phyloP scores from a whole-genome alignment of 2,329 filamentous ascomycete genomes.

The Lecanosticta acicola region DNA sequence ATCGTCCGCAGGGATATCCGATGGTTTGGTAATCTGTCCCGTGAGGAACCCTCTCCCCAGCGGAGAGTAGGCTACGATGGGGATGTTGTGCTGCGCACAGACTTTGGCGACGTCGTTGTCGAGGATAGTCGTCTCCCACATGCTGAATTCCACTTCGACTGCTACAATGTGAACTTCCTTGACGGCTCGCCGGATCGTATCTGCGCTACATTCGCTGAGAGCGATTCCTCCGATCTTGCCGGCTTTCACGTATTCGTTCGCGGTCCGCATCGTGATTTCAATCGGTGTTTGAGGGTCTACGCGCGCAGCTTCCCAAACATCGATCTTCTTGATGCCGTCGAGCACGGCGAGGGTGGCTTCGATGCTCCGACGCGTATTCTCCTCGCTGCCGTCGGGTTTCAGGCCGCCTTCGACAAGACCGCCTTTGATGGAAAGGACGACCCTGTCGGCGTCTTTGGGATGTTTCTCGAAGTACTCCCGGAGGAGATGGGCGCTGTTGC shows the following conservation, averaged over 20 bases:
- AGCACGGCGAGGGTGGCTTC: constrained; percentile 43
- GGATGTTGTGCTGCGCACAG: constrained; percentile 60
- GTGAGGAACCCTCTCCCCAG: constrained; percentile 58
- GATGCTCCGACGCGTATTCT: constrained; percentile 40
- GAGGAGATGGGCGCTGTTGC: constrained; percentile 46
- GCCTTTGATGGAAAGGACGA: constrained; percentile 50
- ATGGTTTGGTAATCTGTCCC: constrained; percentile 44
- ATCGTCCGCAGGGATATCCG: constrained; percentile 54
- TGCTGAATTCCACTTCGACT: constrained; percentile 57
- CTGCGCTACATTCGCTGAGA: constrained; percentile 42
- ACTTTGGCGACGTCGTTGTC: constrained; percentile 53
- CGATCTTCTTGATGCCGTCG: constrained; percentile 44
- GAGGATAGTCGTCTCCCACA: constrained; percentile 53
- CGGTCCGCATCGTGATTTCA: constrained; percentile 41
- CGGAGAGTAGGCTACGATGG: constrained; percentile 67
- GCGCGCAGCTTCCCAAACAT: constrained; percentile 45
- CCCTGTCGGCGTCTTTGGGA: constrained; percentile 46
- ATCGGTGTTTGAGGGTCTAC: constrained; percentile 42
- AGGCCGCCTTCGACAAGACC: constrained; percentile 34
- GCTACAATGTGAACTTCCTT: constrained; percentile 52
- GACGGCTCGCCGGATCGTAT: constrained; percentile 44
- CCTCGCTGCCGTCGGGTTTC: constrained; percentile 37
- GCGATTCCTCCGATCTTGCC: constrained; percentile 44
- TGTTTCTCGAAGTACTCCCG: constrained; percentile 49
- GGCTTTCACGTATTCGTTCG: constrained; percentile 36